Evolutionary conservation across 2,329 filamentous ascomycete species (phyloP).

Genomic region (Arthrobotrys musiformis): DNA sequence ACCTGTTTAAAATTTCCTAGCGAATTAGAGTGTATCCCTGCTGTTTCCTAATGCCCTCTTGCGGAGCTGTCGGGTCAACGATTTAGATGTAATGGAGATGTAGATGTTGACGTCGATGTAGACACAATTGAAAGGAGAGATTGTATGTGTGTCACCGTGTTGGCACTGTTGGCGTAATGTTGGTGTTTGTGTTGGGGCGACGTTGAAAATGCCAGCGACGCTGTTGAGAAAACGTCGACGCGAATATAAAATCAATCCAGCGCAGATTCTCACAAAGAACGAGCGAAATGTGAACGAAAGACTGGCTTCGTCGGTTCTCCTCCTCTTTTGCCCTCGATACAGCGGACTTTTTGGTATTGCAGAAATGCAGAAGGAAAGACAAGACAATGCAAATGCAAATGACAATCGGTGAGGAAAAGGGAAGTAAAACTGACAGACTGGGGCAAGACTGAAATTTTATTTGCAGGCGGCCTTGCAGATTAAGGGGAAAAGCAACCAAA

Average conservation of each 20-base stretch:
- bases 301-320: conserved; percentile 46
- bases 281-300: conserved; percentile 54
- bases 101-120: background rate
- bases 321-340: conserved; percentile 11
- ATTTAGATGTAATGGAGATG: background rate
- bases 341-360: background rate
- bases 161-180: background rate
- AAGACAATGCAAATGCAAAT: conserved; percentile 1
- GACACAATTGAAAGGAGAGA: background rate
- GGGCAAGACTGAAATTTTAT: conserved; percentile 23
- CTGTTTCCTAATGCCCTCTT: background rate
- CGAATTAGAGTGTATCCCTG: background rate
- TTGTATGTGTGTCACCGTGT: no score
- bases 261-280: conserved; percentile 43
- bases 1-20: background rate
- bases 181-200: conserved; percentile 22
- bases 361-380: background rate
- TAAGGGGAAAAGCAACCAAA: conserved; percentile 48
- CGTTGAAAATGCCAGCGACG: conserved; percentile 43
- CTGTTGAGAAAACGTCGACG: conserved; percentile 12
- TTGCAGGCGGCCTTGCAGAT: conserved; percentile 19
- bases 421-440: conserved; percentile 25
- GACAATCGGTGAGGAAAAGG: conserved; percentile 41
- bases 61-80: background rate
- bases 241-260: conserved; percentile 33